phyloP scores from a whole-genome alignment of 495 filamentous ascomycete genomes.

The Podospora pseudocomata region DNA sequence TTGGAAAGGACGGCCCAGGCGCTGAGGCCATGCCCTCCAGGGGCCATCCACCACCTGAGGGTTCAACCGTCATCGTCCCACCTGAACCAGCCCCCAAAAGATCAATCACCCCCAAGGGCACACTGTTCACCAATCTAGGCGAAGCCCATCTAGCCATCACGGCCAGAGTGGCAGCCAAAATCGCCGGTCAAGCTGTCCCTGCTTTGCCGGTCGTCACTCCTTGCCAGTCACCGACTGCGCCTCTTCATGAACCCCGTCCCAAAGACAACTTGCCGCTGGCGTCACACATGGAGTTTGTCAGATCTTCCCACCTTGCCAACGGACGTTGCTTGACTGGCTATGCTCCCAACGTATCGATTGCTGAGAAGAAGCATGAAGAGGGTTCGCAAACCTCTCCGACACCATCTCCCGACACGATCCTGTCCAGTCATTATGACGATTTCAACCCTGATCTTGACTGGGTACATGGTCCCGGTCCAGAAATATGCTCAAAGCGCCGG shows the following conservation, averaged over 20 bases:
- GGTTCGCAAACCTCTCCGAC: neutral
- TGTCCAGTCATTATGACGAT: neutral
- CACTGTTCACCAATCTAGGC: conserved; percentile 25
- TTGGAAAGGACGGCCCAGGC: conserved; percentile 12
- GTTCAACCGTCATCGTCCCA: neutral
- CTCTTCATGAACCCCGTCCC: neutral
- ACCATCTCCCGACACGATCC: neutral
- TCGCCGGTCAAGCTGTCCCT: conserved; percentile 5
- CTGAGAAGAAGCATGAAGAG: neutral
- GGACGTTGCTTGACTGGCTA: conserved; percentile 19
- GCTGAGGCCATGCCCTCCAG: neutral
- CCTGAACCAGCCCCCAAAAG: neutral
- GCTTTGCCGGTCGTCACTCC: conserved; percentile 12
- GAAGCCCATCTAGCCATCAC: conserved; percentile 32
- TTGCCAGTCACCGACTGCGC: neutral
- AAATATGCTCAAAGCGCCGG: conserved; percentile 4
- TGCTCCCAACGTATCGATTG: neutral
- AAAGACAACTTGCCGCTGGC: conserved; percentile 8
- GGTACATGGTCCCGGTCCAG: neutral
- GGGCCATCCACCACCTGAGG: neutral
- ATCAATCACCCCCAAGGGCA: conserved; percentile 23
- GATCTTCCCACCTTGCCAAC: conserved; percentile 5
- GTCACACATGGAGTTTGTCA: conserved; percentile 14
- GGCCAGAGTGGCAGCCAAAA: conserved; percentile 14
- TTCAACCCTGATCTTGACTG: conserved; percentile 4